Base-by-base conservation (phyloP, 2,329 filamentous ascomycete species). In the Dactylellina cionopaga region DNA sequence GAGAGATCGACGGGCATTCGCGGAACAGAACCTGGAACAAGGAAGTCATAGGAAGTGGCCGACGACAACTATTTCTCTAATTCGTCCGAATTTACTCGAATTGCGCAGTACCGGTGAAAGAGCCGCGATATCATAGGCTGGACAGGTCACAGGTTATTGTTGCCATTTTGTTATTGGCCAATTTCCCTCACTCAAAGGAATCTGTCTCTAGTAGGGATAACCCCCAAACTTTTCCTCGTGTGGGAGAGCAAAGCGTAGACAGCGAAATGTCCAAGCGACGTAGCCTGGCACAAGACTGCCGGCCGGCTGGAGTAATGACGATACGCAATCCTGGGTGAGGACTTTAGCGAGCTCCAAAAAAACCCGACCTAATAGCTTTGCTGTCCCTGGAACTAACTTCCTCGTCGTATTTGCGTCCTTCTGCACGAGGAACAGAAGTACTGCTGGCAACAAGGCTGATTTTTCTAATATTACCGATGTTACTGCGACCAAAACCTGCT, bases 141-240 rank as follows among this genome's bases (percentile, higher is more conserved):
- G 22, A 15, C 15, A 51, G 56, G 59, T 65, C 68, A 72, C 59
- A 56, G 68, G 68, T 59, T 55, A 41, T n/a, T 60, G 10, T 54
- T 72, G 68, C 59, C 44, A 59, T 72, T 72, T 65, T 44, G 66
- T 25, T 56, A 55, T 65, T 59, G 59, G 59, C 54, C 68, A 72
- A 72, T 72, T 55, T 72, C 68, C 22, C 68, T 72, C 68, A 72
- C 43, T 35, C 46, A 71, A 56, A 71, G 68, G 68, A 72, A 65
- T 52, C 59, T 9, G 19, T 5, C 22, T 25, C 25, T 44, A 49
- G 56, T 56, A 25, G 43, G 68, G 68, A 59, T 46, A 46, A 46
- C 59, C 68, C 59, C 68, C 59, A 72, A 70, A 72, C 59, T 44
- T 37, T 46, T 46, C 37, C 31, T 54, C 29, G 66, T 64, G 58